Percentiles rank a stretch among this genome's conserved stretches.
These are phyloP conservation scores for Trametes versicolor DNA, from an alignment of 1,284 basidiomycete genomes.

Conservation along the genomic window DNA sequence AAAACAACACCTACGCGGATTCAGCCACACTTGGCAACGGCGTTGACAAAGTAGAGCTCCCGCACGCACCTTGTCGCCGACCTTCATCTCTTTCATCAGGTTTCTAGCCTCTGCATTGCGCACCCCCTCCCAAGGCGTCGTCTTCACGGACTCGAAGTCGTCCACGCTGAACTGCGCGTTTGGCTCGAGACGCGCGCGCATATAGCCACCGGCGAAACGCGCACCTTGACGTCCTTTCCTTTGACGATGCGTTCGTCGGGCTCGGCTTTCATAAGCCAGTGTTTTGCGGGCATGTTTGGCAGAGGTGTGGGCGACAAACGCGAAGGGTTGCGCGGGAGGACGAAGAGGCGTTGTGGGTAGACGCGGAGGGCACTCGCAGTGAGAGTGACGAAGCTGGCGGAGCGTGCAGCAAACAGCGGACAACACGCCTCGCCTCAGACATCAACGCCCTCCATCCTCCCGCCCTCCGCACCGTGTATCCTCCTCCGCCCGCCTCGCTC, in stretches of 20 bases:
- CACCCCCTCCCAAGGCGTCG: slow-evolving; percentile 92
- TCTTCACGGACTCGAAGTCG: slow-evolving; percentile 81
- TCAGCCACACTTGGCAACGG: slow-evolving; percentile 19
- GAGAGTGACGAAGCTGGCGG: slow-evolving; percentile 35
- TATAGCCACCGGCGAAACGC: slow-evolving; percentile 18
- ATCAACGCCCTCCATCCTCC: slow-evolving; percentile 41
- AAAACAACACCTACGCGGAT: slow-evolving; percentile 62
- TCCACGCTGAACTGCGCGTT: slow-evolving; percentile 86
- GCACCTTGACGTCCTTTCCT: slow-evolving; percentile 89
- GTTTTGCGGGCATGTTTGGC: slow-evolving; percentile 39
- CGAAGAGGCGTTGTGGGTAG: slow-evolving; percentile 25
- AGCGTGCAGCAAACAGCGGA: slow-evolving; percentile 43
- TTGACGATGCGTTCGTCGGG: slow-evolving; percentile 89
- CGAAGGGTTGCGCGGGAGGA: slow-evolving; percentile 16
- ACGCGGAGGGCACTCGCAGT: slow-evolving; percentile 18
- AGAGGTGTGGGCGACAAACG: slow-evolving; percentile 17
- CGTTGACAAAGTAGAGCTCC: slow-evolving; percentile 10
- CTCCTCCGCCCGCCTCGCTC: slow-evolving; percentile 17
- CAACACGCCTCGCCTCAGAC: slow-evolving; percentile 43
- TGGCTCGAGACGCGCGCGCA: slow-evolving; percentile 25
- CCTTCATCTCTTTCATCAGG: slow-evolving; percentile 91
- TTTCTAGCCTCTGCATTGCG: slow-evolving; percentile 93
- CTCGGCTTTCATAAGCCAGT: slow-evolving; percentile 94
- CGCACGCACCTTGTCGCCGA: slow-evolving; percentile 77
- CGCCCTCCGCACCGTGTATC: slow-evolving; percentile 28